Evolutionary conservation across 2,329 filamentous ascomycete species (phyloP), one percentile per base, ranked within the genome.

Genomic region (Trichophyton verrucosum): DNA sequence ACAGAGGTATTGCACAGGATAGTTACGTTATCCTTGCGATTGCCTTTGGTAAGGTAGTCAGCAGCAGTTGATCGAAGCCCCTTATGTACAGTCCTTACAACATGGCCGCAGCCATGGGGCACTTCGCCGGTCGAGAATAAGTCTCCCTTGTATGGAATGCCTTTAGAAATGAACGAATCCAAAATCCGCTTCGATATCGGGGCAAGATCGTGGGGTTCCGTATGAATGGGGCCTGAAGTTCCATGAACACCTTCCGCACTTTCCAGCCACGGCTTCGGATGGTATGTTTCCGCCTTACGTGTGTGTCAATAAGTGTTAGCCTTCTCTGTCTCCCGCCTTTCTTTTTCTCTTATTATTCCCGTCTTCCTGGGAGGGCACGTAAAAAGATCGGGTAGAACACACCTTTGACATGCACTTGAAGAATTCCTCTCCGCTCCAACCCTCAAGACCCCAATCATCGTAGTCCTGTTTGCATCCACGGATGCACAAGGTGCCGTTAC

Each of bases 391-490:
- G 40, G 40, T 13, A 24, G 11, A 27, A 22, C 61, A 8, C 46
- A 80, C 77, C 76, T 82, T 83, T 57, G 71, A 75, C 77, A 84
- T 84, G 59, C 79, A 82, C 11, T 69, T 71, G 62, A 81, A 84
- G 64, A 84, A 78, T 22, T 84, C 80, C 3, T 81, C 77, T 3
- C 82, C 81, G 60, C 74, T 79, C 81, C 82, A 82, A 2, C 79
- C 81, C 3, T 72, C 40, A 74, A 77, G 64, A 8, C 67, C 73
- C 80, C 79, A 80, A 62, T 81, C 77, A 65, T 81, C 77, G 56
- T 68, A 70, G 64, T 67, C 70, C 64, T 66, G 68, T 61, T 74
- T 74, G 24, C 68, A 68, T 4, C 76, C 76, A 5, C 75, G 72
- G 38, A 78, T 69, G 60, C 74, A 77, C 20, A 78, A 70, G 0